Conservation (phyloP, 495 filamentous ascomycete genomes). For the Aspergillus saccharolyticus region DNA sequence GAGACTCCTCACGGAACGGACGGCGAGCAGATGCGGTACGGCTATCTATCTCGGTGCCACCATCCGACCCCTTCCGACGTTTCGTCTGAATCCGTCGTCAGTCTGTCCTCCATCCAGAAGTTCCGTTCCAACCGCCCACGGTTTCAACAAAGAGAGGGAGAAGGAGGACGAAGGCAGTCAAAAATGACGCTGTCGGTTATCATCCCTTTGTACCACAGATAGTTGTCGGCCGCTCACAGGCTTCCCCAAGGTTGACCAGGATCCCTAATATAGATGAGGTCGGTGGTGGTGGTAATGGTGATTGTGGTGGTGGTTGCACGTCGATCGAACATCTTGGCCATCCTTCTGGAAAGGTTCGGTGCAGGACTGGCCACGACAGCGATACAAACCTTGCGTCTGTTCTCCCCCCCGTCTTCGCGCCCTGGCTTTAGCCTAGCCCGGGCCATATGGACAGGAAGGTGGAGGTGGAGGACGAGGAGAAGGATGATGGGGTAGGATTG, state of each 20-base stretch:
- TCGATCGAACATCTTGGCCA: slow-evolving; percentile 20
- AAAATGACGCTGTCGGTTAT: slow-evolving; percentile 8
- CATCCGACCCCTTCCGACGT: slow-evolving; percentile 4
- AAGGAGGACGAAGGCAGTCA: neutral
- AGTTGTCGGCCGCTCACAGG: slow-evolving; percentile 1
- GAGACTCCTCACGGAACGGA: neutral
- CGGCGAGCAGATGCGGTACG: neutral
- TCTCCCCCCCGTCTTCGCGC: neutral
- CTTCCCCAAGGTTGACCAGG: slow-evolving; percentile 3
- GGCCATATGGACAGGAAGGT: neutral
- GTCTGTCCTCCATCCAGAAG: neutral
- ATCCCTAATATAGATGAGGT: slow-evolving; percentile 13
- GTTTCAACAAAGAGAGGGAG: neutral
- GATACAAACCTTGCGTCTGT: slow-evolving; percentile 1
- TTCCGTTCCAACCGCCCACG: neutral
- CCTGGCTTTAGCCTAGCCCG: neutral
- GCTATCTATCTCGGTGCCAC: slow-evolving; percentile 1
- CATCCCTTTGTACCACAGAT: neutral
- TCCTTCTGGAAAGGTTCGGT: slow-evolving; percentile 25
- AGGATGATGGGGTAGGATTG: neutral
- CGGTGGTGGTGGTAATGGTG: too few relatives aligned
- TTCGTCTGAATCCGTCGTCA: neutral
- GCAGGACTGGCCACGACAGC: slow-evolving; percentile 16
- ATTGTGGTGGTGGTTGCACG: slow-evolving; percentile 16
- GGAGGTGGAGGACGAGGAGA: neutral